Evolutionary conservation across 2,329 filamentous ascomycete genomes (phyloP).

Genomic region (Hawksworthiomyces lignivorus): DNA sequence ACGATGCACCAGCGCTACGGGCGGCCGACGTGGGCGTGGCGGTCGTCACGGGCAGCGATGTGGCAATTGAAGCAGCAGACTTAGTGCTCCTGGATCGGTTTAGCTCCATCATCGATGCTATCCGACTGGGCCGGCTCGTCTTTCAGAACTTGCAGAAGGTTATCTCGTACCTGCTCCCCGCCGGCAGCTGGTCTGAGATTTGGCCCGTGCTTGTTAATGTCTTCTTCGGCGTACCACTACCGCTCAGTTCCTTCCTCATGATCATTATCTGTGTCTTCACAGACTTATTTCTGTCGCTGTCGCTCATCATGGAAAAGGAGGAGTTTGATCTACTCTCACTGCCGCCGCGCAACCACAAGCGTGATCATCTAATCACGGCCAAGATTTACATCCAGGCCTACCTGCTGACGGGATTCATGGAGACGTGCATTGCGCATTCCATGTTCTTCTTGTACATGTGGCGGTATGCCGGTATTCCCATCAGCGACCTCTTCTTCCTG

Average conservation of each 20-base stretch:
- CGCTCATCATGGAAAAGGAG: conserved; percentile 66
- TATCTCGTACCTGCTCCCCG: conserved; percentile 64
- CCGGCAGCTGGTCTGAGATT: conserved; percentile 65
- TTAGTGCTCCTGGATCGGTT: conserved; percentile 72
- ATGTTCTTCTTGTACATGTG: conserved; percentile 61
- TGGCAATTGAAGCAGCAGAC: conserved; percentile 70
- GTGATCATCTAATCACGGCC: conserved; percentile 66
- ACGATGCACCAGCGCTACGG: conserved; percentile 73
- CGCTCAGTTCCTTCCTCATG: conserved; percentile 65
- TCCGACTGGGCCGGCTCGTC: conserved; percentile 63
- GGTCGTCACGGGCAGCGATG: conserved; percentile 71
- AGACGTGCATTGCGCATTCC: conserved; percentile 51
- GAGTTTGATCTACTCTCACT: conserved; percentile 67
- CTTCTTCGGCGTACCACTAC: conserved; percentile 62
- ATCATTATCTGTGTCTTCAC: conserved; percentile 66
- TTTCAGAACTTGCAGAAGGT: conserved; percentile 75
- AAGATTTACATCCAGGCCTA: conserved; percentile 66
- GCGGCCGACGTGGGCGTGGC: conserved; percentile 76
- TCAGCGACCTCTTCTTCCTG: conserved; percentile 49
- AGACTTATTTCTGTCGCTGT: conserved; percentile 64
- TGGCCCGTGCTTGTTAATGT: conserved; percentile 68
- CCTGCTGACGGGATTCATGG: conserved; percentile 57
- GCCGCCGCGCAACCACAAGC: conserved; percentile 57
- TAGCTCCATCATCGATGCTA: conserved; percentile 61
- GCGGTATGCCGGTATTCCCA: conserved; percentile 55